Evolutionary conservation across 1,284 basidiomycete species (phyloP).

Genomic region (Ganoderma resinaceum): DNA sequence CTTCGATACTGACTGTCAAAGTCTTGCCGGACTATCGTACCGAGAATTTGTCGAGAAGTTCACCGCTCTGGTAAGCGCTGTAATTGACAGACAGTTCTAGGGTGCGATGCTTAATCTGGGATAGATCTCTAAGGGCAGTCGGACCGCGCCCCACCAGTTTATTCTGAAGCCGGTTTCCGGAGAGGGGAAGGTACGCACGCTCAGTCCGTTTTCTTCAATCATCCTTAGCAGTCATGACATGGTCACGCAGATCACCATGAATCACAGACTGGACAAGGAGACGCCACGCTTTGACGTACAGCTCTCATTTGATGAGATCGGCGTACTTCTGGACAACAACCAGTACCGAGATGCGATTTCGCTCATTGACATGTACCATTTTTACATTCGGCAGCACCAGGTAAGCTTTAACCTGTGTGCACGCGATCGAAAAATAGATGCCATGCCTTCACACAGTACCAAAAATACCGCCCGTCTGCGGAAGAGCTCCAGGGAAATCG

Average conservation of each 20-base stretch:
- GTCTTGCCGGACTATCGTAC: conserved; percentile 76
- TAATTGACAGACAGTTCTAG: not conserved
- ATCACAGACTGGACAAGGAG: conserved; percentile 76
- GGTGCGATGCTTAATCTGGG: conserved; percentile 10
- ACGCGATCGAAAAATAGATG: conserved; percentile 2
- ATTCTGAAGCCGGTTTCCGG: conserved; percentile 97
- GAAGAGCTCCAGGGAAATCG: conserved; percentile 70
- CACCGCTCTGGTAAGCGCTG: conserved; percentile 68
- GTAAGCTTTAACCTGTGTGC: conserved; percentile 46
- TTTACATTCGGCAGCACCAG: conserved; percentile 92
- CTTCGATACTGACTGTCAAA: conserved; percentile 93
- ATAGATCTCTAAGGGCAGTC: conserved; percentile 72
- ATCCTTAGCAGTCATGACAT: conserved; percentile 5
- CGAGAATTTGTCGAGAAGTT: conserved; percentile 83
- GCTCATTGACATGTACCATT: conserved; percentile 96
- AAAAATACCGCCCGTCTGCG: conserved; percentile 75
- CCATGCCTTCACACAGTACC: conserved; percentile 66
- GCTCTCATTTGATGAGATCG: conserved; percentile 94
- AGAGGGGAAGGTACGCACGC: conserved; percentile 78
- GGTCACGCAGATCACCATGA: conserved; percentile 75
- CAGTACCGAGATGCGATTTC: conserved; percentile 97
- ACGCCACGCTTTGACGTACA: conserved; percentile 91
- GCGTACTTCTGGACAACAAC: conserved; percentile 90
- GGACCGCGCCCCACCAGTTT: conserved; percentile 83
- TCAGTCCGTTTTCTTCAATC: not conserved